Percentiles rank a stretch among this genome's conserved stretches.
Conservation (phyloP, 164 flowering plant species). For the Echeveria elegans region DNA sequence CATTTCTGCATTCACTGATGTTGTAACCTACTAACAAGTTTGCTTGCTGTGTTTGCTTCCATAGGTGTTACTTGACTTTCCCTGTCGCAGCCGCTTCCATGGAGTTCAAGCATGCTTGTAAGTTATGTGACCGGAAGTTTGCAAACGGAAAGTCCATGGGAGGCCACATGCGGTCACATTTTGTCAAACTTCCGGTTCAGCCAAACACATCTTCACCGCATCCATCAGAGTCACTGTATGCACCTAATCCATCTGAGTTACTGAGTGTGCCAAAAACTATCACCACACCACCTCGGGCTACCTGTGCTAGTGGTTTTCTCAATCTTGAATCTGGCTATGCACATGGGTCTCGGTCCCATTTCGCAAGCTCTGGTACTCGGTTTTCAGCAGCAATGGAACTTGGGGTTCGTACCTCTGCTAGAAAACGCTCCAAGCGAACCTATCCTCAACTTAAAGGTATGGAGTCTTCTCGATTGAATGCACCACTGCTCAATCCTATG, state of each 20-base stretch:
- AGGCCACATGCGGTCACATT: slow-evolving; percentile 10
- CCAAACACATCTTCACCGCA: not conserved
- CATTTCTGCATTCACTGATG: not conserved
- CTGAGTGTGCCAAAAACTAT: not conserved
- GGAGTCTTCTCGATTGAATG: not conserved
- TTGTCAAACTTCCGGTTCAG: not conserved
- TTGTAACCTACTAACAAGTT: not conserved
- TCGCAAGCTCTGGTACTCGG: not conserved
- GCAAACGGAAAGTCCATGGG: slow-evolving; percentile 2
- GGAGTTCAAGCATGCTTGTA: slow-evolving; percentile 3
- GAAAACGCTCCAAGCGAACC: not conserved
- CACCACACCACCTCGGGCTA: not conserved
- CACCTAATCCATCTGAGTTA: not conserved
- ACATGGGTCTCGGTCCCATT: not conserved
- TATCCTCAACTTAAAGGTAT: not conserved
- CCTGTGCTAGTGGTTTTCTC: not conserved
- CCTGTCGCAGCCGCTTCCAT: not conserved
- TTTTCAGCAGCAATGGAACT: not conserved
- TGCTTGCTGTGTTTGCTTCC: not conserved
- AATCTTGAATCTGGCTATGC: not conserved
- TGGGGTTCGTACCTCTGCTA: not conserved
- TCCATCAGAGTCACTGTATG: not conserved
- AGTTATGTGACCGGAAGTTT: slow-evolving; percentile 1
- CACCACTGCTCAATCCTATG: not conserved
- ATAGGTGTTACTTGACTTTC: not conserved